These are phyloP conservation scores for Madurella fahalii DNA, from an alignment of 2,329 filamentous ascomycete species.

Conservation along the genomic window DNA sequence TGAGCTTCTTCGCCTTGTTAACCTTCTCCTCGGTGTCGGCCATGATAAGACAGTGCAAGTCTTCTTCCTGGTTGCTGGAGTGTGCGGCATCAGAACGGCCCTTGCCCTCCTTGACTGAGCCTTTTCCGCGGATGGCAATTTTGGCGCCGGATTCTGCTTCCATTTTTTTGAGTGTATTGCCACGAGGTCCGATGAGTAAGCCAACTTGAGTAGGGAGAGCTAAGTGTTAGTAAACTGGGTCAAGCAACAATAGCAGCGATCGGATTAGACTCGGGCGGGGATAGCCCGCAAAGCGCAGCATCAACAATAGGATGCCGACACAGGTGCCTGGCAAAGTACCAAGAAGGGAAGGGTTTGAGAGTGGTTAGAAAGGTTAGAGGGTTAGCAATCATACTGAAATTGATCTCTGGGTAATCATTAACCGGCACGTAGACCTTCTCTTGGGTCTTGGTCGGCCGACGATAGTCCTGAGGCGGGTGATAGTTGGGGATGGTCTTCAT, in stretches of 20 bases:
- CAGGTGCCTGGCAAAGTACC: conserved; percentile 44
- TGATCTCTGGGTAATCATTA: conserved; percentile 99
- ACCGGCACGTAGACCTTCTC: conserved; percentile 99
- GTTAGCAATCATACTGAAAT: conserved; percentile 99
- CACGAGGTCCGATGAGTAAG: conserved; percentile 99
- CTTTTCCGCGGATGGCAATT: conserved; percentile 98
- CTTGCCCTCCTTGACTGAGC: conserved; percentile 99
- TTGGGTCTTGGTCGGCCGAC: conserved; percentile 98
- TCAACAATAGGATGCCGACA: conserved; percentile 28
- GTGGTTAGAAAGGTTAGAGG: conserved; percentile 78
- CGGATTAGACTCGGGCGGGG: conserved; percentile 34
- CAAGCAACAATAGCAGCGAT: conserved; percentile 34
- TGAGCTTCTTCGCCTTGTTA: conserved; percentile 97
- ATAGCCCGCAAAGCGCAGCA: conserved; percentile 30
- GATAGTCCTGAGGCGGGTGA: conserved; percentile 96
- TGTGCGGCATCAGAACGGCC: conserved; percentile 98
- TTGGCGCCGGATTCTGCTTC: conserved; percentile 95
- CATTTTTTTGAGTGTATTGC: conserved; percentile 99
- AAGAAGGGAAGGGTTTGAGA: conserved; percentile 33
- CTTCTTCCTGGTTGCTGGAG: conserved; percentile 99
- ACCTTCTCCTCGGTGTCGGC: conserved; percentile 99
- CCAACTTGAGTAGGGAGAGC: conserved; percentile 89
- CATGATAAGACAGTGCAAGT: conserved; percentile 99
- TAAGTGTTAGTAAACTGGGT: conserved; percentile 79
- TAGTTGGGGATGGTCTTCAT: conserved; percentile 99